Base-by-base conservation (phyloP, 2,329 filamentous ascomycete genomes). In the Fusarium agapanthi region DNA sequence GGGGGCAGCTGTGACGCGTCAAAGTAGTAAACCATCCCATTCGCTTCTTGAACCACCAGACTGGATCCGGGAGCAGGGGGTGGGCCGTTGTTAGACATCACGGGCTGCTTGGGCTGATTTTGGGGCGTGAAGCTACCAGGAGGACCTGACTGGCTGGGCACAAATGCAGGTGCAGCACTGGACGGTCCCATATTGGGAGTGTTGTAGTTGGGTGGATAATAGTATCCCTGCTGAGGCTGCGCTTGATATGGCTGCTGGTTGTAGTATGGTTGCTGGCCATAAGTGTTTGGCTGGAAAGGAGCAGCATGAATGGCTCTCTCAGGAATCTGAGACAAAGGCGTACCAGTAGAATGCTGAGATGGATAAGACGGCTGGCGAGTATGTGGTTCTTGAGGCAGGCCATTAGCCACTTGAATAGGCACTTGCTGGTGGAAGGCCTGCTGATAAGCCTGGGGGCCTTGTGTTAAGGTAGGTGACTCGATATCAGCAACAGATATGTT, bases 11-110 rank as follows among this genome's bases (percentile, higher is more conserved):
- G 92, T n/a, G 91, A 88, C 13, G 93, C 88, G 78, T 97, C 93
- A 77, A 95, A 95, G 80, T 97, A 99, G 81, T 97, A 98, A 2
- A 97, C 95, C 88, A 97, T 98, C 69, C 96, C 96, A 75, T 97
- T 97, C 72, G 92, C 91, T 84, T 98, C 95, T 81, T 98, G 95
- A 1, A 94, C 94, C 53, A 92, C 88, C 45, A 90, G 80, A 71
- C 85, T 88, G 24, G 85, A 77, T 35, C 79, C 77, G 35, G 74
- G 48, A n/a, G 75, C 58, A 11, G 78, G 64, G 16, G 71, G 66
- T 45, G 77, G 77, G n/a, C 71, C 73, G 38, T 73, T 74, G 34
- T 78, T 73, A 53, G 83, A 82, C n/a, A 80, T 75, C 34, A 65
- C 72, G 45, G 58, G 79, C 67, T 71, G 87, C 79, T 75, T 80